Percentiles rank a stretch among this genome's conserved stretches.
phyloP scores from a whole-genome alignment of 495 filamentous ascomycete genomes.

The Lasiosphaeriaceae sp. region DNA sequence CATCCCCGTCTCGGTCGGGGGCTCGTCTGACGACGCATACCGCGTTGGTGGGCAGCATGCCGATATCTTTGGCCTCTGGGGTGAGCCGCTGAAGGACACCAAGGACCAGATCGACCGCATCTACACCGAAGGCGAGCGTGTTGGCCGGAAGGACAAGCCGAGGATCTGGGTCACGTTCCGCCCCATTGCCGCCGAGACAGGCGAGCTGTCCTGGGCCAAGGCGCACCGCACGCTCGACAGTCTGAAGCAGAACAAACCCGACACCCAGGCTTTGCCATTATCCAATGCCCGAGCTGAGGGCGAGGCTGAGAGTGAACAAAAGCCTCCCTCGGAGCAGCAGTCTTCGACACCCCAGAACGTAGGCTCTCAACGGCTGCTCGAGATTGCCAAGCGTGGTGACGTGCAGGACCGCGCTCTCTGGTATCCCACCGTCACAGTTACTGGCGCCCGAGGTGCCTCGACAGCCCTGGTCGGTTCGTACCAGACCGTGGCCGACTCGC shows the following conservation, averaged over 20 bases:
- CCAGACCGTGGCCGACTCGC: conserved; percentile 45
- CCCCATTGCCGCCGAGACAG: conserved; percentile 51
- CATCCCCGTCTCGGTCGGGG: conserved; percentile 51
- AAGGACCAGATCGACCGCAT: conserved; percentile 53
- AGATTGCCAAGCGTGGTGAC: conserved; percentile 49
- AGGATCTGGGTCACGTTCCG: conserved; percentile 56
- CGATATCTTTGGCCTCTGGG: conserved; percentile 56
- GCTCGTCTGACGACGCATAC: conserved; percentile 51
- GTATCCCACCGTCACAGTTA: conserved; percentile 54
- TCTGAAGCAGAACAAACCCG: conserved; percentile 28
- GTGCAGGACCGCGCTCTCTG: conserved; percentile 53
- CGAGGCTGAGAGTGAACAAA: not conserved
- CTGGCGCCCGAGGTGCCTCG: conserved; percentile 51
- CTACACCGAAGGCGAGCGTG: conserved; percentile 48
- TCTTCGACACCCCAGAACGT: conserved; percentile 46
- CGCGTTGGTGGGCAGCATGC: conserved; percentile 48
- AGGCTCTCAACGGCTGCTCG: conserved; percentile 49
- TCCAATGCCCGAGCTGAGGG: not conserved
- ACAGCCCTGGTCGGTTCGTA: conserved; percentile 50
- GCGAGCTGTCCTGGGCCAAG: conserved; percentile 52
- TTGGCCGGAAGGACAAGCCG: conserved; percentile 33
- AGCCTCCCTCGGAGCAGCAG: not conserved
- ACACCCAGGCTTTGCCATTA: not conserved
- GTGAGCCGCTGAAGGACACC: conserved; percentile 53
- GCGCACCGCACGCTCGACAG: conserved; percentile 46